Conservation (phyloP, 2,329 filamentous ascomycete genomes). For the Penicillium corylophilum region DNA sequence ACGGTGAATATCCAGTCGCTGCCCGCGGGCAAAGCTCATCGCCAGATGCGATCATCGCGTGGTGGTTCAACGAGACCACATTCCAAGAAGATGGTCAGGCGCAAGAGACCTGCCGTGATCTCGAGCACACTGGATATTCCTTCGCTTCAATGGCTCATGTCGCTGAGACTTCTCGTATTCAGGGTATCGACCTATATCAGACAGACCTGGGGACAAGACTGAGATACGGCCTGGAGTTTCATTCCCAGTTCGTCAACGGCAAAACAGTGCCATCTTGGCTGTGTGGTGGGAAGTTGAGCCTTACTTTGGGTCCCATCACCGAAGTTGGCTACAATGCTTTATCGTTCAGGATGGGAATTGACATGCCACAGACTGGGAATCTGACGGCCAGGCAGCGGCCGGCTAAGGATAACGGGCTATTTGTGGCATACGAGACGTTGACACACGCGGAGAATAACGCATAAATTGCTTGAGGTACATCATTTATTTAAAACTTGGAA, state of each 20-base stretch:
- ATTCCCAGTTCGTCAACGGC: constrained; percentile 18
- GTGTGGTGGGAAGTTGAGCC: constrained; percentile 15
- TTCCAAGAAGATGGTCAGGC: neutral
- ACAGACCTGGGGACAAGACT: constrained; percentile 22
- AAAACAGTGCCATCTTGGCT: constrained; percentile 18
- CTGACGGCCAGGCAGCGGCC: constrained; percentile 19
- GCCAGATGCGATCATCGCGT: too few species aligned
- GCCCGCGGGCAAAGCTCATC: constrained; percentile 1
- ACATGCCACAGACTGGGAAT: constrained; percentile 24
- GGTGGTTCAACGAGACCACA: too few species aligned
- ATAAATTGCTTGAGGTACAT: too few species aligned
- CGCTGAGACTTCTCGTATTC: constrained; percentile 29
- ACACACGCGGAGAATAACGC: constrained; percentile 7
- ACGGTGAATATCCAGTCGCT: constrained; percentile 17
- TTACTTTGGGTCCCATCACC: constrained; percentile 17
- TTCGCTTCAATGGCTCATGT: constrained; percentile 29
- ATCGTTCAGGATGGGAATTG: constrained; percentile 14
- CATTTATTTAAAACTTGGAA: too few species aligned
- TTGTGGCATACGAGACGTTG: constrained; percentile 18
- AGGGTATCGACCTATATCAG: constrained; percentile 25
- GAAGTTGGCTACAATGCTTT: constrained; percentile 30
- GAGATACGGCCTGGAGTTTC: constrained; percentile 23
- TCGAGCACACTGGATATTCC: constrained; percentile 27
- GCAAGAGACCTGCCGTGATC: constrained; percentile 33
- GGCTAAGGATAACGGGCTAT: constrained; percentile 14